phyloP scores from a whole-genome alignment of 768 basidiomycete species.

The Gloeostereum incarnatum region DNA sequence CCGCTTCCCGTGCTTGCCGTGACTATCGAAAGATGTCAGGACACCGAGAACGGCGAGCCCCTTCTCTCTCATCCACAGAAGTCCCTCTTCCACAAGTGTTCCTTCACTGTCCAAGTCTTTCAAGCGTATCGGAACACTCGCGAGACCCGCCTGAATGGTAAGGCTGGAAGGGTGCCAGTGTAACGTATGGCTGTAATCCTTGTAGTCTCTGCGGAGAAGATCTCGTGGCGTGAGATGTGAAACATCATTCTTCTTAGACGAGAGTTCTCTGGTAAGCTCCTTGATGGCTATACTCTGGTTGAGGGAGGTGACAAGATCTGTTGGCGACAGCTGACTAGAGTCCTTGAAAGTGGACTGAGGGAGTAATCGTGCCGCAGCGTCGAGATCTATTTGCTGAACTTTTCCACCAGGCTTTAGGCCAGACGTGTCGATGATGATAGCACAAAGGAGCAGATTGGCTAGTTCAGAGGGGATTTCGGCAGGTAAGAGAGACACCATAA shows the following conservation, averaged over 20 bases:
- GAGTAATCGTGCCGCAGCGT: conserved; percentile 56
- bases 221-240: conserved; percentile 62
- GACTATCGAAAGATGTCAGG: conserved; percentile 59
- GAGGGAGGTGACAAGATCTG: conserved; percentile 11
- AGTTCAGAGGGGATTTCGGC: conserved; percentile 46
- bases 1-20: conserved; percentile 22
- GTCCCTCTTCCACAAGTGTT: conserved; percentile 25
- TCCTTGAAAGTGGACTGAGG: conserved; percentile 39
- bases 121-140: conserved; percentile 72
- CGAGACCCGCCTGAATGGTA: conserved; percentile 60
- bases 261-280: conserved; percentile 37
- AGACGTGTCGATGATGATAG: conserved; percentile 81
- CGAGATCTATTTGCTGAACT: conserved; percentile 53
- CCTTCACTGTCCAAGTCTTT: conserved; percentile 42
- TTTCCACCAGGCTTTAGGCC: conserved; percentile 76
- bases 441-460: conserved; percentile 70
- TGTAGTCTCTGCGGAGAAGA: conserved; percentile 91
- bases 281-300: conserved; percentile 33
- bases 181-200: conserved; percentile 57
- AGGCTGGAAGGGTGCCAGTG: conserved; percentile 24
- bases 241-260: conserved; percentile 56
- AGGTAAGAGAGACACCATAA: conserved; percentile 25
- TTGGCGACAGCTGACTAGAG: conserved; percentile 9
- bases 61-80: conserved; percentile 58
- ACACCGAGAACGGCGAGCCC: conserved; percentile 65